Base-by-base conservation (phyloP, 495 filamentous ascomycete genomes). In the Physcia stellaris region DNA sequence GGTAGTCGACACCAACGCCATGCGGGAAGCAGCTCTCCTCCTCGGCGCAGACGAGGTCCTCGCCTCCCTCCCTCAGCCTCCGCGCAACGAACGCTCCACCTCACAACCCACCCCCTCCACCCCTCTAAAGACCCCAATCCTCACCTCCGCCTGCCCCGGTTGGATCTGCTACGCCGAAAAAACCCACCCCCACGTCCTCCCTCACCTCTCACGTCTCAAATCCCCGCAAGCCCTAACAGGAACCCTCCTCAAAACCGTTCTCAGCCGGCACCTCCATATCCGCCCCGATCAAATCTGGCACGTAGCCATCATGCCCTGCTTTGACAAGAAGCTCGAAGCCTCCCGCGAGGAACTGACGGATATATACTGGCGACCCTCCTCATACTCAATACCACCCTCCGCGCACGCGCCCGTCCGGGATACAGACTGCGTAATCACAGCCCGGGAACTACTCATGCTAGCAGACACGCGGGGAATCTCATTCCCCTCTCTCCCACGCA, bases 81-180 rank as follows among this genome's bases (percentile, higher is more conserved):
- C 19, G 2, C 13, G 4, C 21, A 19, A 46, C 2, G 49, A 43
- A 12, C 21, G 35, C 26, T 24, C 12, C 22, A 34, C 16, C 21
- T 37, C 22, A 24, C 24, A n/a, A 31, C 39, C 33, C 50, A 58
- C 32, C 23, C 32, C 41, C 37, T 39, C 39, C 2, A 40, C 39
- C 6, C 54, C 53, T 30, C 70, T 75, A 1, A 71, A 74, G 33
- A 73, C 70, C 28, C 92, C 87, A 0, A 79, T 95, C 38, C 62
- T 98, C 11, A 82, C 88, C 7, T 88, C 86, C 7, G 83, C 85
- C 9, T 98, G 90, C 54, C 90, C 90, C 0, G 90, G 90, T 21
- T 98, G 93, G 85, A 88, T 98, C 23, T 98, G 90, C 60, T 96
- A 98, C 55, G 86, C 88, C 33, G 90, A 98, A 50, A 95, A 96